phyloP scores from a whole-genome alignment of 441 rosid species.

The Pelargonium citronellum region DNA sequence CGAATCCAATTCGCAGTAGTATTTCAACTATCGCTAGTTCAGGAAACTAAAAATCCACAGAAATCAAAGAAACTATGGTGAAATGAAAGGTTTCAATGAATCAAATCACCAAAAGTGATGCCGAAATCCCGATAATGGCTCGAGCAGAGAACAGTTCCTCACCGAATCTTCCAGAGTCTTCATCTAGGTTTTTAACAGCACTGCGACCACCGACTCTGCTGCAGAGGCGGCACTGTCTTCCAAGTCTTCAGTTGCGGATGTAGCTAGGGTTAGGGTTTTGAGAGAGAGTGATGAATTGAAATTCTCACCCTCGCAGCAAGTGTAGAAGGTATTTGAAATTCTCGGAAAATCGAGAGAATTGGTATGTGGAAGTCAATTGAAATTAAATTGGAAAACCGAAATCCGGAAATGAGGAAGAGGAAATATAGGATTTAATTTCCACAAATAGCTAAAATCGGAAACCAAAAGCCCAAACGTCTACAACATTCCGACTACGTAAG shows the following conservation, averaged over 20 bases:
- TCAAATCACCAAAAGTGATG: conserved; percentile 1
- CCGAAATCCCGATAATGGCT: neutral
- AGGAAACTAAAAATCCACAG: neutral
- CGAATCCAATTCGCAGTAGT: neutral
- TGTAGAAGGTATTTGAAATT: neutral
- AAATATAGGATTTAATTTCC: neutral
- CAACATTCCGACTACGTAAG: neutral
- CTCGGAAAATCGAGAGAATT: neutral
- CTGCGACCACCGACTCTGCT: neutral
- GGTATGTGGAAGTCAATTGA: neutral
- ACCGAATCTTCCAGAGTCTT: neutral
- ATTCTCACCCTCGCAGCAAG: neutral
- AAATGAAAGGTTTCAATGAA: neutral
- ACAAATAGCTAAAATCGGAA: neutral
- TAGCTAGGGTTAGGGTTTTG: neutral
- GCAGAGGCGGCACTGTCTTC: conserved; percentile 5
- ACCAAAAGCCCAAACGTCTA: neutral
- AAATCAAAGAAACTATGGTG: neutral
- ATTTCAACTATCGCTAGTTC: neutral
- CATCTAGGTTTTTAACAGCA: neutral
- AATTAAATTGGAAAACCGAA: neutral
- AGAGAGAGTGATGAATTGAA: neutral
- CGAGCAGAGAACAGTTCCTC: conserved; percentile 6
- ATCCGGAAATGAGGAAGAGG: neutral
- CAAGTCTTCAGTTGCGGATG: neutral